Evolutionary conservation across 768 basidiomycete species (phyloP).

Genomic region (Boletus pseudo-olivaceus): DNA sequence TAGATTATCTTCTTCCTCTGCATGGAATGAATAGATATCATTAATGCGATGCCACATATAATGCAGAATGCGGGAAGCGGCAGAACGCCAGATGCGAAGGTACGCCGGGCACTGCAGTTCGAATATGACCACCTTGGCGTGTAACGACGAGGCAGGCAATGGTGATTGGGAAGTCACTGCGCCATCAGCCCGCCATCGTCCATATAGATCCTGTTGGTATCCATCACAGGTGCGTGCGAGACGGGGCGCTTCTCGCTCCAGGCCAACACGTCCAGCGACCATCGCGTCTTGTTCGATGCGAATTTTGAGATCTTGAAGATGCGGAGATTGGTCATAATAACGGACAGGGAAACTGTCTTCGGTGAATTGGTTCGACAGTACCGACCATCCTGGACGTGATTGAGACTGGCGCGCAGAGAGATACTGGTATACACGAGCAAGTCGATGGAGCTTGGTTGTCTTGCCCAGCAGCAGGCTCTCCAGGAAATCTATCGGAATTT

Average conservation of each 20-base stretch:
- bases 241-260: constrained; percentile 5
- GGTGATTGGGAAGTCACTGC: constrained; percentile 22
- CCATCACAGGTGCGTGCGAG: background rate
- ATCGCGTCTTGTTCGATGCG: constrained; percentile 1
- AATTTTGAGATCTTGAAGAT: constrained; percentile 24
- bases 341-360: constrained; percentile 24
- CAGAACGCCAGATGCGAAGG: constrained; percentile 39
- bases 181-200: background rate
- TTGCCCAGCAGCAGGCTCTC: constrained; percentile 27
- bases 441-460: constrained; percentile 25
- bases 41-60: constrained; percentile 13
- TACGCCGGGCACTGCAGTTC: constrained; percentile 35
- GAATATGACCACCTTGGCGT: constrained; percentile 33
- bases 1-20: background rate
- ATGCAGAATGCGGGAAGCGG: constrained; percentile 32
- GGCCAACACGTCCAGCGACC: constrained; percentile 5
- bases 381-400: constrained; percentile 20
- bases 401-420: constrained; percentile 27
- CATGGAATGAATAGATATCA: too few species aligned
- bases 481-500: constrained; percentile 19
- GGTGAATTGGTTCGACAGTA: constrained; percentile 27
- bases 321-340: background rate
- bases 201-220: background rate
- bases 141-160: constrained; percentile 36
- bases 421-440: constrained; percentile 27